These are phyloP conservation scores for Echium plantagineum DNA, from an alignment of 257 asterid species.

Conservation along the genomic window DNA sequence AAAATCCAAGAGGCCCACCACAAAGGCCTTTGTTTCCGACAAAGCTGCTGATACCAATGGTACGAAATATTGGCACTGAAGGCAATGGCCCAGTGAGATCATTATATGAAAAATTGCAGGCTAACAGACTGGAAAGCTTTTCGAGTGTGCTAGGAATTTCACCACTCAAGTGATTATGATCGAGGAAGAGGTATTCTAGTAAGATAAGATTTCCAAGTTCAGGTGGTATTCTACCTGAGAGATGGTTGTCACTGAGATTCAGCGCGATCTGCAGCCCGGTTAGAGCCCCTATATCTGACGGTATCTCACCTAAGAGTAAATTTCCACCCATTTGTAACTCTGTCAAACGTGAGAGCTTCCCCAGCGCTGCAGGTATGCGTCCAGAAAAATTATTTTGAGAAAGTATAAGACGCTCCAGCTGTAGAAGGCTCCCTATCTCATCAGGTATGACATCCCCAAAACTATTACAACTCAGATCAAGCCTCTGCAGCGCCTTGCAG, in stretches of 20 bases:
- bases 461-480: constrained; percentile 71
- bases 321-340: constrained; percentile 92
- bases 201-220: constrained; percentile 74
- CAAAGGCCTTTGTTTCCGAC: constrained; percentile 73
- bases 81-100: constrained; percentile 72
- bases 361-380: constrained; percentile 57
- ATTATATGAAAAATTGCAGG: constrained; percentile 79
- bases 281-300: constrained; percentile 62
- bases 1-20: constrained; percentile 68
- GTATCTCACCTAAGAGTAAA: constrained; percentile 56
- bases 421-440: constrained; percentile 55
- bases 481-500: constrained; percentile 70
- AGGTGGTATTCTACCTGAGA: constrained; percentile 67
- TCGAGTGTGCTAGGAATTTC: constrained; percentile 75
- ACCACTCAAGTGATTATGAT: constrained; percentile 64
- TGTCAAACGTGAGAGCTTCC: constrained; percentile 69
- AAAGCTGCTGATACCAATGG: constrained; percentile 66
- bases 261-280: constrained; percentile 69
- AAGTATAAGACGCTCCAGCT: constrained; percentile 66
- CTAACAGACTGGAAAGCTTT: constrained; percentile 65
- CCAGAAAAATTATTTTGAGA: constrained; percentile 68
- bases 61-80: constrained; percentile 49
- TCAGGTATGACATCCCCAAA: constrained; percentile 43
- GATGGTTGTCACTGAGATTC: constrained; percentile 66
- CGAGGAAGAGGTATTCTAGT: constrained; percentile 53